Evolutionary conservation across 257 asterid genomes (phyloP).

Genomic region (Fraxinus anomala): DNA sequence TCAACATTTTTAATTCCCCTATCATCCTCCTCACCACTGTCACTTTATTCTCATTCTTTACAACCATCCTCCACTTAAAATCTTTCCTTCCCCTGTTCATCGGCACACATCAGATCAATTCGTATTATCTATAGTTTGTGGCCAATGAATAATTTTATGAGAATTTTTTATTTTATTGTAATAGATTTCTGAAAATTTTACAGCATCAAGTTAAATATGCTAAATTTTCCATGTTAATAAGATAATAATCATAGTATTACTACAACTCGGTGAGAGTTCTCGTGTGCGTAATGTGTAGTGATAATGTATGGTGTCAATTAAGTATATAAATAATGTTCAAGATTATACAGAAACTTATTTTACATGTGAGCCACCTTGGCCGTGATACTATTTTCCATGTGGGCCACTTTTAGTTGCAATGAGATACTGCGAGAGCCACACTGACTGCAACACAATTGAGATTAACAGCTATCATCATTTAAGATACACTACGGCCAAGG

Average conservation of each 20-base stretch:
- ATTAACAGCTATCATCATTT: not conserved
- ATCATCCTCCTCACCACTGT: not conserved
- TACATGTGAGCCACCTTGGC: not conserved
- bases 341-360: not conserved
- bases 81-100: not conserved
- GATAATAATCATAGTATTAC: not conserved
- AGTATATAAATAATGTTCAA: not conserved
- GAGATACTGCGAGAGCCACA: too few relatives aligned
- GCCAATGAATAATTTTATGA: not conserved
- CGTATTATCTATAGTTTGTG: not conserved
- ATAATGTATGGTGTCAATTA: not conserved
- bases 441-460: not conserved
- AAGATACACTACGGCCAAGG: not conserved
- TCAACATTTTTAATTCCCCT: not conserved
- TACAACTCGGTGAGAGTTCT: not conserved
- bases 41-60: not conserved
- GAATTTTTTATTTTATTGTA: not conserved
- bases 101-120: not conserved
- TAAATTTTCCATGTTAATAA: not conserved
- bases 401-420: not conserved
- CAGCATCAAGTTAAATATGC: not conserved
- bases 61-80: not conserved
- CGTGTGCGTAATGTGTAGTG: not conserved
- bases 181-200: not conserved
- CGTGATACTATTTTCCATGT: not conserved